These are phyloP conservation scores for Tulasnella sp. DNA, from an alignment of 768 basidiomycete species.

Conservation along the genomic window DNA sequence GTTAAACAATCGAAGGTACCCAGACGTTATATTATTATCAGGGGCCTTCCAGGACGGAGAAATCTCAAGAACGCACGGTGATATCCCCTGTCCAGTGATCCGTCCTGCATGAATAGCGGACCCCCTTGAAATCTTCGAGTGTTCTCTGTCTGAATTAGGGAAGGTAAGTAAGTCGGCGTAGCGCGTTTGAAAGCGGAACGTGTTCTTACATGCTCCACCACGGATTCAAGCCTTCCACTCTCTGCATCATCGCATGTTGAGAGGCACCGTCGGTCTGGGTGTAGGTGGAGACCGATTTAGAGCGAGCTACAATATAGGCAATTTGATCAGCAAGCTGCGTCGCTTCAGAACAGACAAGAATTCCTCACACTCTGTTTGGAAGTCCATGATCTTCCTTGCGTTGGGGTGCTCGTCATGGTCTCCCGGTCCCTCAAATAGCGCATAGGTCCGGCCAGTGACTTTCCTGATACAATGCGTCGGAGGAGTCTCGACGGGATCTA, in stretches of 20 bases:
- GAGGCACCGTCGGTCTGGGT: neutral
- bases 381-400: neutral
- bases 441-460: neutral
- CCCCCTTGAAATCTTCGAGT: neutral
- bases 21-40: neutral
- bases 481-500: neutral
- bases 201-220: conserved; percentile 1
- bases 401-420: neutral
- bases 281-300: neutral
- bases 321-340: neutral
- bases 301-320: neutral
- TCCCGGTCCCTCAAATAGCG: neutral
- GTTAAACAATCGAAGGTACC: neutral
- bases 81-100: neutral
- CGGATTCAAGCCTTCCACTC: neutral
- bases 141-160: neutral
- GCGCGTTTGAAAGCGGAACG: neutral
- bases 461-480: neutral
- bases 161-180: neutral
- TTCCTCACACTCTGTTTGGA: neutral
- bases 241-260: neutral
- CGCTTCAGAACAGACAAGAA: neutral
- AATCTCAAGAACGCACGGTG: neutral
- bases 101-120: neutral
- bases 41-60: too few species aligned